A percentile compares a stretch with the other conserved stretches of the same genome.
These are phyloP conservation scores for Centrapalus pauciflorus DNA, from an alignment of 129 eudicot species.

Conservation along the genomic window DNA sequence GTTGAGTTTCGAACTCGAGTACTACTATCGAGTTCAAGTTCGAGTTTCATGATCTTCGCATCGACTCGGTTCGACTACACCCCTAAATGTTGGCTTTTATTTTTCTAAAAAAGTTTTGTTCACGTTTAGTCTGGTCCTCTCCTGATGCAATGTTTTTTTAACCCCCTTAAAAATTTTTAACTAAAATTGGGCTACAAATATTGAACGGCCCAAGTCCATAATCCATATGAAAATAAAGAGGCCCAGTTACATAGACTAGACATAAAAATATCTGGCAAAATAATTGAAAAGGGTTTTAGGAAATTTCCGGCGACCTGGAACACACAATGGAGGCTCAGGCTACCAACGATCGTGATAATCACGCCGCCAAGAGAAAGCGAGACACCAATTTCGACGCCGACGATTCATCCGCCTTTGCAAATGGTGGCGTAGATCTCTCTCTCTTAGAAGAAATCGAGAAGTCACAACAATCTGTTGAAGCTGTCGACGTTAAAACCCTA, in stretches of 20 bases:
- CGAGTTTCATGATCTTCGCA: no score
- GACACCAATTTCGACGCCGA: slow-evolving; percentile 16
- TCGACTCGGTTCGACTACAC: no score
- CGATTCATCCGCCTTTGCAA: slow-evolving; percentile 7
- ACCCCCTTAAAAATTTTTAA: neutral
- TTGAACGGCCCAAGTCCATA: slow-evolving; percentile 19
- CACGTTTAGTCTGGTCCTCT: no score
- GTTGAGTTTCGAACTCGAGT: no score
- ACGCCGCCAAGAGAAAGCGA: slow-evolving; percentile 49
- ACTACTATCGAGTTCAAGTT: no score
- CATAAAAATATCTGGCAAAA: neutral
- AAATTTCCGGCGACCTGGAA: slow-evolving; percentile 12
- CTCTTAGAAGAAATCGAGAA: slow-evolving; percentile 66
- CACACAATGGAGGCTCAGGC: slow-evolving; percentile 30
- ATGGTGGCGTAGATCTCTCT: slow-evolving; percentile 47
- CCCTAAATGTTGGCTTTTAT: no score
- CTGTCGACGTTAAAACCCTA: slow-evolving; percentile 81
- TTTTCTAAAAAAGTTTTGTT: no score
- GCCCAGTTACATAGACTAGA: slow-evolving; percentile 3
- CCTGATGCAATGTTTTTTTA: no score
- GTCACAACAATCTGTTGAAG: slow-evolving; percentile 53
- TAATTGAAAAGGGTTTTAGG: slow-evolving; percentile 13
- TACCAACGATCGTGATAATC: slow-evolving; percentile 29
- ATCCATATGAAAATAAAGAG: neutral
- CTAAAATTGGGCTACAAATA: no score